Evolutionary conservation across 176 grass and related monocot species (phyloP).

Genomic region (Avena atlantica): DNA sequence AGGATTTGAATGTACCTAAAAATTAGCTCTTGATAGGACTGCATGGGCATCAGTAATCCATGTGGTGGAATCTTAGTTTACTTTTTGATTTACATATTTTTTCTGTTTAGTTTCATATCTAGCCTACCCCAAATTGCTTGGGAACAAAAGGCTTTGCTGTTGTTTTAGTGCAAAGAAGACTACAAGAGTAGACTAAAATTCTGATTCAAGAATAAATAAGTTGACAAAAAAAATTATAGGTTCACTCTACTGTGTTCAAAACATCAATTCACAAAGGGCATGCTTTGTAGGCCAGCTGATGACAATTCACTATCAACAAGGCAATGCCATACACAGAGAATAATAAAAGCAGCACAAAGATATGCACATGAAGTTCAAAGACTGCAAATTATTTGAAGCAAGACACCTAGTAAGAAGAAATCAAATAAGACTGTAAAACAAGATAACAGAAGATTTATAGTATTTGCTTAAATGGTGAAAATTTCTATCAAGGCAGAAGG

Average conservation of each 20-base stretch:
- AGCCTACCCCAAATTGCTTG: not conserved
- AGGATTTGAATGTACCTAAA: not conserved
- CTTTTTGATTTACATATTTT: conserved; percentile 10
- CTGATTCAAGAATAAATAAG: not conserved
- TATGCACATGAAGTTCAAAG: not conserved
- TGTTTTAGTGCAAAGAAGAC: not conserved
- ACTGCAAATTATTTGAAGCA: conserved; percentile 5
- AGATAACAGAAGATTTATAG: not conserved
- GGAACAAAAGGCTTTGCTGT: not conserved
- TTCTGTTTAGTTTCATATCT: not conserved
- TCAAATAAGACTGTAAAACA: not conserved
- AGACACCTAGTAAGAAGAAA: conserved; percentile 1
- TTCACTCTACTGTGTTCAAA: conserved; percentile 20
- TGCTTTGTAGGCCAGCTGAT: not conserved
- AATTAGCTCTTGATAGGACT: not conserved
- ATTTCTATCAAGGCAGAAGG: conserved; percentile 16
- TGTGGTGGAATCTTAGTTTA: not conserved
- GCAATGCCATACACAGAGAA: not conserved
- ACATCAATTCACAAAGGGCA: not conserved
- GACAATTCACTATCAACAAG: not conserved
- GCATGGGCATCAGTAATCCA: not conserved
- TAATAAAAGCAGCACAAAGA: not conserved
- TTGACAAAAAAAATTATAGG: not conserved
- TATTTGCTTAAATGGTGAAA: not conserved
- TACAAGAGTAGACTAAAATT: not conserved